Evolutionary conservation across 179 eudicot species (phyloP), one percentile per base, ranked within the genome.

Genomic region (Corrigiola litoralis): DNA sequence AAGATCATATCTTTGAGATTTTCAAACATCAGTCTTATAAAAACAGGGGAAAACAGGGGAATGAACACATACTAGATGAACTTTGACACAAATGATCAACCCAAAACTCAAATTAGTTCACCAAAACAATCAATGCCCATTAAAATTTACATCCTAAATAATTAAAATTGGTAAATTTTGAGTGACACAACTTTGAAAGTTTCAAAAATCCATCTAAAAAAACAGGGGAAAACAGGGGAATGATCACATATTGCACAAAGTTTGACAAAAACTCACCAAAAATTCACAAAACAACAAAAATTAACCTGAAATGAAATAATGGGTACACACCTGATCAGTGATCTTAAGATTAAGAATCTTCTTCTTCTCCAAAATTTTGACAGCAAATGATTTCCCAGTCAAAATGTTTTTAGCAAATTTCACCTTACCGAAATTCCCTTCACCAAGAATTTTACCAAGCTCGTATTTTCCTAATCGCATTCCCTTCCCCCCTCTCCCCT

Each of bases 371-470:
- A 92, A 37, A 67, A 92, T 84, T 73, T 92, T 92, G 58, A 92
- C 80, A 24, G 98, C 98, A 53, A 87, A 87, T 7, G 84, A 36
- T 12, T 70, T 67, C 0, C 97, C 98, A 40, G 97, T 71, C 55
- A 85, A 74, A 27, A 78, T 32, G 61, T 92, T 75, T 42, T 28
- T 80, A 8, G 98, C 98, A 69, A 66, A 80, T 68, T 90, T 92
- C 14, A 92, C 98, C 66, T 87, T 92, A 0, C 96, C 98, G 56
- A 90, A 92, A 52, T 92, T 87, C 9, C 98, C 98, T 73, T 92
- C 96, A 4, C 98, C 98, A 1, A 92, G 68, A 20, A 88, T 81
- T 72, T 76, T 81, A 5, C 98, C 98, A 42, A 92, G 69, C 58
- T 87, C 89, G 79, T 92, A 92, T 69, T 90, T 90, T 25, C 96